Evolutionary conservation across 805 yeast species (phyloP), one percentile per base, ranked within the genome.

Genomic region (Starmerella tilneyi): DNA sequence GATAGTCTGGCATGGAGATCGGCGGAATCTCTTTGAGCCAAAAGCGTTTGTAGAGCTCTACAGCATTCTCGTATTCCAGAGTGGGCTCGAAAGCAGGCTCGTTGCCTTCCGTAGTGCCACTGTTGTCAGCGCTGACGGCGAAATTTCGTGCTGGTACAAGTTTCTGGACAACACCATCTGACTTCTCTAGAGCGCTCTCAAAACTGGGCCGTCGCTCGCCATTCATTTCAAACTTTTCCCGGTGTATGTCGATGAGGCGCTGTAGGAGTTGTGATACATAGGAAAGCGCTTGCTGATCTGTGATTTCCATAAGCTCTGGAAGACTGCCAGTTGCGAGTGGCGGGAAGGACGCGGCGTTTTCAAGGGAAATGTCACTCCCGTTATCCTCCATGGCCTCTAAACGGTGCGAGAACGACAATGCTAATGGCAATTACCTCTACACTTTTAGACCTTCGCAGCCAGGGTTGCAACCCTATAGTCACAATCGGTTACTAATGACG

Each of bases 1-100:
- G 49, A 46, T 66, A 66, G 35, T 56, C 55, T 26, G 40, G 45
- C 11, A 66, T 46, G 9, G 64, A 49, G 23, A 66, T 57, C 5
- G 47, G 36, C 9, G 60, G 60, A 15, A 44, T 45, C 21, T 51
- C 45, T 26, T 55, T 52, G 16, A 56, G 50, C 60, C 60, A 56
- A 37, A 56, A 55, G 15, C 54, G 50, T 27, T 50, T 48, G 36
- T 50, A 52, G 8, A 47, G 43, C 9, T 45, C 38, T 5, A 13
- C 47, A 3, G 50, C 49, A 8, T 37, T 19, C 23, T 34, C 47
- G 11, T 32, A 13, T 11, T 41, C 47, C 22, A 40, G 46, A 8
- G 20, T 34, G 8, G 35, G 31, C 24, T 41, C 44, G 5, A 28
- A 19, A 6, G 5, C 15, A 13, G n/a, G 4, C 24, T 11, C n/a